Base-by-base conservation (phyloP, 2,329 filamentous ascomycete species). In the Emmonsia crescens region DNA sequence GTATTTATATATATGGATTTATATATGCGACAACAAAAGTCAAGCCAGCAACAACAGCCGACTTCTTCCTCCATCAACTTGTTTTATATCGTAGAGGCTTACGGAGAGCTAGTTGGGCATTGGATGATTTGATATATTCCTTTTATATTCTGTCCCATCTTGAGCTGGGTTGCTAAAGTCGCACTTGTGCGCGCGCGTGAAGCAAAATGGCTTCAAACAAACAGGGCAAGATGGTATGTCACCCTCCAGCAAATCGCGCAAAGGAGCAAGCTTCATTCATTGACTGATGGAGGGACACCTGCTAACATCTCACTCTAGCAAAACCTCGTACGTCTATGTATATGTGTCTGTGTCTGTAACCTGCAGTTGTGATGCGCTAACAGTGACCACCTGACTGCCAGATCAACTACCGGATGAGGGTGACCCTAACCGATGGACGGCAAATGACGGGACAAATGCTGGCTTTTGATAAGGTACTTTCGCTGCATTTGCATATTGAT, bases 391-490 rank as follows among this genome's bases (percentile, higher is more conserved):
- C 19, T 59, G 38, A 1, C 33, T 16, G 2, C 48, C 49, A 60
- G 94, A 96, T 99, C 83, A 97, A 99, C 82, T 97, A 96, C 83
- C 91, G 93, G 78, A 97, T 99, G 92, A 88, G 93, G 74, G 88
- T 96, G 67, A 97, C 92, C 61, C 83, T 99, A 75, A 91, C 90
- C 73, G 94, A 99, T 79, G 91, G 91, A 67, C 87, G 94, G 72
- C 91, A 96, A 77, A 95, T 99, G 87, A 92, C 91, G 48, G 94
- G 92, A 65, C 91, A 97, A 77, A 96, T 99, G 90, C 85, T 99
- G 68, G 94, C 94, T 60, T 99, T 97, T 72, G 94, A 99, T 78
- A 97, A 97, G 85, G 91, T 93, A 78, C 5, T 44, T 24, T 31
- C 12, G 5, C 55, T 16, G n/a, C 49, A 10, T 52, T 27, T 12